Evolutionary conservation across 208 protist genomes (phyloP), one percentile per base, ranked within the genome.

Genomic region (Tritrichomonas musculus): DNA sequence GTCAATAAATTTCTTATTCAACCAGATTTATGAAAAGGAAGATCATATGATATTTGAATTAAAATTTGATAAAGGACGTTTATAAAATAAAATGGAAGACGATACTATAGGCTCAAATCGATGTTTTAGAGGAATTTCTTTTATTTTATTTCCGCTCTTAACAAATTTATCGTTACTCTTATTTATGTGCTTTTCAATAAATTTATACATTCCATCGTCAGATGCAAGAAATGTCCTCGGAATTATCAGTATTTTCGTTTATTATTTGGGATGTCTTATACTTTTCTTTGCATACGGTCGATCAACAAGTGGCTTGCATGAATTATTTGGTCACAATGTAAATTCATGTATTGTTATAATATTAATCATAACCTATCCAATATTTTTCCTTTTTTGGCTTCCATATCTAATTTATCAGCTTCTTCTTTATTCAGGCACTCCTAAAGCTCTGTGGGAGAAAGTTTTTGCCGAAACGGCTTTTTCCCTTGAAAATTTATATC

Each of bases 331-430:
- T 9, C 25, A 33, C 8, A 25, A 11, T 13, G 11, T 8, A 84
- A 47, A 47, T 44, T 17, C 73, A 49, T 53, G 2, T 13, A 11
- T 84, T 53, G 22, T 84, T 49, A 22, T 84, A 22, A n/a, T 22
- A 13, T 39, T 84, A n/a, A n/a, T 84, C 25, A 33, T 84, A 13
- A 84, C 41, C 1, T 84, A 84, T 84, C 73, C 73, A 53, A 53
- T 84, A 53, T 84, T 84, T n/a, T 84, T 33, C 30, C 41, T 84
- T 1, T 84, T 84, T 53, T 84, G 73, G 73, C 73, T 84, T 5
- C 73, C 73, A n/a, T 47, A 47, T 53, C 9, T 84, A 25, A 14
- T 84, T 25, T 84, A 53, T 44, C 73, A 84, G 3, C 36, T 84
- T 25, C n/a, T 84, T 49, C 4, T 53, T 8, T 44, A 47, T 47